These are phyloP conservation scores for Cicer chorassanicum DNA, from an alignment of 306 rosid species.

Conservation along the genomic window DNA sequence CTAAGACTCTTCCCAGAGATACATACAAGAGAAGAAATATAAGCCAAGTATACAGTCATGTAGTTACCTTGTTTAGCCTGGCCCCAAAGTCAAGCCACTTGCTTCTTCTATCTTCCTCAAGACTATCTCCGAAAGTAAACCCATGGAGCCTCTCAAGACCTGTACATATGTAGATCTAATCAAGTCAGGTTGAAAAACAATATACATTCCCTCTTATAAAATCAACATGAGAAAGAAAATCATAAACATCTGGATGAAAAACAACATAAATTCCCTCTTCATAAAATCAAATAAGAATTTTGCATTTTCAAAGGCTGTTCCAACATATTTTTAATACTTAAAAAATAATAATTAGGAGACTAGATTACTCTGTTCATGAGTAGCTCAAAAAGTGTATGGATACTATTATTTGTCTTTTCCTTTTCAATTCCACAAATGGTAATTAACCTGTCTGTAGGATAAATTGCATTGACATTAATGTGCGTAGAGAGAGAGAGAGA, in stretches of 20 bases:
- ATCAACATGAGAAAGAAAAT: background rate
- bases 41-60: constrained; percentile 8
- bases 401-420: no score
- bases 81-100: constrained; percentile 72
- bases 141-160: constrained; percentile 89
- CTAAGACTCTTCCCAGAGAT: background rate
- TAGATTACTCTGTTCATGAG: no score
- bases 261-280: background rate
- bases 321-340: no score
- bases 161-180: constrained; percentile 42
- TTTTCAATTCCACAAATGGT: no score
- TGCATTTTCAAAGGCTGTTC: background rate
- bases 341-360: no score
- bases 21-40: constrained; percentile 2
- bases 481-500: background rate
- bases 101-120: constrained; percentile 64
- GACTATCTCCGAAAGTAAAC: constrained; percentile 87
- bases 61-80: constrained; percentile 74
- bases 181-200: background rate
- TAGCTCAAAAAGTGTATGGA: no score
- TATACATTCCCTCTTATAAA: background rate
- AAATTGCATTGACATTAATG: background rate
- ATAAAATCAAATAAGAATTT: background rate
- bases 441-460: background rate
- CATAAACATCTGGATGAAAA: background rate